Percentiles rank a stretch among this genome's conserved stretches.
Conservation (phyloP, 306 rosid genomes). For the Canavalia gladiata region DNA sequence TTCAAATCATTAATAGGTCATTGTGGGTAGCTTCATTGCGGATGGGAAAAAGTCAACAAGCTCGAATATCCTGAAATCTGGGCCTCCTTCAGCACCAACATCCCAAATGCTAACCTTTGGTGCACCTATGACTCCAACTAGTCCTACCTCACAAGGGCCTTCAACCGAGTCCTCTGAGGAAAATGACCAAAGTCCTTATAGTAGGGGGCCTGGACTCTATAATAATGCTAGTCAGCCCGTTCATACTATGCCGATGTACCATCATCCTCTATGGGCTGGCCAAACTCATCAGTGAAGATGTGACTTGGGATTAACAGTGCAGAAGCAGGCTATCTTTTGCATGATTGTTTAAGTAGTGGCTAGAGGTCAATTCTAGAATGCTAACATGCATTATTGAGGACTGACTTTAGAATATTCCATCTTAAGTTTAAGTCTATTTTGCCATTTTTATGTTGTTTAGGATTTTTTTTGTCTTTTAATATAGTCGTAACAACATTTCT, state of each 20-base stretch:
- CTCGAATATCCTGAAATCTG: constrained; percentile 62
- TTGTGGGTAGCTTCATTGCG: constrained; percentile 87
- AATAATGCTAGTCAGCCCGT: constrained; percentile 66
- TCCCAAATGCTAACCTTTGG: constrained; percentile 82
- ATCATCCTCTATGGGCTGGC: constrained; percentile 76
- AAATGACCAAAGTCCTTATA: constrained; percentile 67
- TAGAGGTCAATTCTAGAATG: constrained; percentile 55
- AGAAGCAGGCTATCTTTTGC: constrained; percentile 50
- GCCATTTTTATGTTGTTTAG: constrained; percentile 38
- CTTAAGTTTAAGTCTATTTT: constrained; percentile 45
- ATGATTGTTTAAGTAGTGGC: constrained; percentile 51
- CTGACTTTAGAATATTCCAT: constrained; percentile 54
- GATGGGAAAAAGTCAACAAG: constrained; percentile 69
- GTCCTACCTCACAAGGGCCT: constrained; percentile 82
- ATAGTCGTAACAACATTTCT: constrained; percentile 47
- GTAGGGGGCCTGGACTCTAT: constrained; percentile 71
- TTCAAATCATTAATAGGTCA: constrained; percentile 61
- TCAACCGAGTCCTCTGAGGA: constrained; percentile 95
- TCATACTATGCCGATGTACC: constrained; percentile 75
- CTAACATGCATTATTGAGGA: constrained; percentile 56
- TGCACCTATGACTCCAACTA: constrained; percentile 62
- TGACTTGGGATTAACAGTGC: constrained; percentile 47
- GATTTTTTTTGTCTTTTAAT: constrained; percentile 32
- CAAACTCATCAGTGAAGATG: constrained; percentile 79
- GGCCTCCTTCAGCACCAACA: constrained; percentile 58